These are phyloP conservation scores for Nosema muscidifuracis DNA, from an alignment of 371 early-diverging fungal species.

Conservation along the genomic window DNA sequence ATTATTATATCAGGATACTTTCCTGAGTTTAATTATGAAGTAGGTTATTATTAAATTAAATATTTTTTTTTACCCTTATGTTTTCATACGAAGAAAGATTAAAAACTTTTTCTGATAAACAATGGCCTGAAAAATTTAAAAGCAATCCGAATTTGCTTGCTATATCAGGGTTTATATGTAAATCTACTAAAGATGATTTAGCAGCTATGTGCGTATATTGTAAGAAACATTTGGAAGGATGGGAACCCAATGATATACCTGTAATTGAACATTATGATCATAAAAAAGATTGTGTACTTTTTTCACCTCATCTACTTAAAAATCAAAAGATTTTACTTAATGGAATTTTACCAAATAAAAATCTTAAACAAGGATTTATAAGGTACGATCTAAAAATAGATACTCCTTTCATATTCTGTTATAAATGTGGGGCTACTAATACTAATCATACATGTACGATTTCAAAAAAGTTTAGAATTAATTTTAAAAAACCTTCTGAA, in stretches of 20 bases:
- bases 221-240: constrained; percentile 51
- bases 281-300: constrained; percentile 44
- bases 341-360: background rate
- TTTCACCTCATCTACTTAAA: constrained; percentile 16
- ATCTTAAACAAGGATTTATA: constrained; percentile 25
- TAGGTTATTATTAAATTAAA: constrained; percentile 17
- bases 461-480: background rate
- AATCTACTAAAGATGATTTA: background rate
- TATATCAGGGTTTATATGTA: constrained; percentile 22
- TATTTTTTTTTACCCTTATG: constrained; percentile 11
- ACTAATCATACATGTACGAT: constrained; percentile 5
- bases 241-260: constrained; percentile 49
- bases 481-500: background rate
- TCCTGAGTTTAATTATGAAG: constrained; percentile 27
- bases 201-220: constrained; percentile 52
- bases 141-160: constrained; percentile 12
- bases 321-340: background rate
- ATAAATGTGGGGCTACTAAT: constrained; percentile 32
- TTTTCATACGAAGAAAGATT: constrained; percentile 32
- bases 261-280: constrained; percentile 47
- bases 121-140: constrained; percentile 10
- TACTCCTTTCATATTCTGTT: constrained; percentile 28
- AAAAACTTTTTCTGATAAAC: constrained; percentile 22
- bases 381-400: constrained; percentile 22
- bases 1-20: constrained; percentile 23